These are phyloP conservation scores for Melanomma pulvis-pyrius DNA, from an alignment of 495 filamentous ascomycete genomes.

Conservation along the genomic window DNA sequence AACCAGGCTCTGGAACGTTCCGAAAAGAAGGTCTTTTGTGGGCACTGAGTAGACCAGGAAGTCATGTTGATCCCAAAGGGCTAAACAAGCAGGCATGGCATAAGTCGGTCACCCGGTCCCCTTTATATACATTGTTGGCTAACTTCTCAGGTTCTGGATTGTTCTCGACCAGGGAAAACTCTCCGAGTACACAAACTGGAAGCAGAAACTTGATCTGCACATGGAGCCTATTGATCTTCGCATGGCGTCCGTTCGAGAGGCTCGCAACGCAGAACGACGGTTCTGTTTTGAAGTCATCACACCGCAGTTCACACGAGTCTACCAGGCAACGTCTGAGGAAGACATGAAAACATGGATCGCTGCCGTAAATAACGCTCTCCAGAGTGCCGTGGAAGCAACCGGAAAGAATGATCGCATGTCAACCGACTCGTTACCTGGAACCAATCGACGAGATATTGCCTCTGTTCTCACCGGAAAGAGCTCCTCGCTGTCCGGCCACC, in stretches of 20 bases:
- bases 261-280: slow-evolving; percentile 87
- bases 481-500: slow-evolving; percentile 67
- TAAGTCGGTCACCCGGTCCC: slow-evolving; percentile 69
- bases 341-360: slow-evolving; percentile 98
- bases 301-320: slow-evolving; percentile 93
- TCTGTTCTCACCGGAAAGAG: slow-evolving; percentile 94
- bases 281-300: slow-evolving; percentile 99
- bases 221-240: slow-evolving; percentile 98
- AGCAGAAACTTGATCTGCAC: slow-evolving; percentile 92
- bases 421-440: slow-evolving; percentile 46
- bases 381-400: slow-evolving; percentile 89
- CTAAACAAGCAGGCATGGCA: slow-evolving; percentile 98
- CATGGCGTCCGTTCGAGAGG: slow-evolving; percentile 94
- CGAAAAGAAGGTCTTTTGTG: slow-evolving; percentile 93
- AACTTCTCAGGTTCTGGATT: slow-evolving; percentile 82
- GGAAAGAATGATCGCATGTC: slow-evolving; percentile 54
- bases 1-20: slow-evolving; percentile 55
- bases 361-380: slow-evolving; percentile 94
- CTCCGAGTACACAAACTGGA: slow-evolving; percentile 99
- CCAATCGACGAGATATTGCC: slow-evolving; percentile 78
- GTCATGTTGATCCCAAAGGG: slow-evolving; percentile 90
- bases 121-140: slow-evolving; percentile 1
- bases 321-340: slow-evolving; percentile 96
- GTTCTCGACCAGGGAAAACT: slow-evolving; percentile 94
- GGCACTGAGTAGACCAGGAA: slow-evolving; percentile 90